Base-by-base conservation (phyloP, 140 eudicot genomes). In the Oenanthe javanica region DNA sequence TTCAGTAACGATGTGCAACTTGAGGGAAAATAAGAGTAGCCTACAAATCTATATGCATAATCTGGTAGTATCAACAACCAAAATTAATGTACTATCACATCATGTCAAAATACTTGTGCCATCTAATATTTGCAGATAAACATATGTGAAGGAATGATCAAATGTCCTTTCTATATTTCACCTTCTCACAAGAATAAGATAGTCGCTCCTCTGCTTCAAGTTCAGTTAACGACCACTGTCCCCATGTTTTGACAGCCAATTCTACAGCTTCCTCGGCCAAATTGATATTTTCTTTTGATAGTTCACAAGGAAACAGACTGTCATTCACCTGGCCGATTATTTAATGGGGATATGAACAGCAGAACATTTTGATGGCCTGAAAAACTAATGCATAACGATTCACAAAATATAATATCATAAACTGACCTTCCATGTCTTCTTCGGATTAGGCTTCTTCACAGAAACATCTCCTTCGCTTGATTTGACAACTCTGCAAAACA, bases 101-200 rank as follows among this genome's bases (percentile, higher is more conserved):
- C 23, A 69, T 12, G 74, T 36, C 4, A 36, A 69, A 31, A 69
- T 69, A 69, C 4, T 45, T 31, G 25, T 69, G 67, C 43, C 38
- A 51, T 76, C 9, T 42, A 11, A 61, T 25, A 73, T 66, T 45
- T 11, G 9, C 18, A 14, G 38, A 67, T 63, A 47, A 23, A 23
- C 51, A 49, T 79, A 43, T 46, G 51, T 31, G 0, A 36, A 43
- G 45, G 61, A 72, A 72, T 57, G 52, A 50, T 69, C 80, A 77
- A 36, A 23, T 49, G 70, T 80, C 61, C 72, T 49, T 42, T 47
- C 66, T 52, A 59, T 81, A 72, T 38, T 81, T 80, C 85, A 92
- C 99, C 99, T 95, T 95, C 83, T 95, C 99, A 87, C 99, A 95
- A 82, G 91, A 93, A 91, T 95, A 95, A 45, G 99, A 95, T 46